These are phyloP conservation scores for Apiosordaria backusii DNA, from an alignment of 495 filamentous ascomycete genomes.

Conservation along the genomic window DNA sequence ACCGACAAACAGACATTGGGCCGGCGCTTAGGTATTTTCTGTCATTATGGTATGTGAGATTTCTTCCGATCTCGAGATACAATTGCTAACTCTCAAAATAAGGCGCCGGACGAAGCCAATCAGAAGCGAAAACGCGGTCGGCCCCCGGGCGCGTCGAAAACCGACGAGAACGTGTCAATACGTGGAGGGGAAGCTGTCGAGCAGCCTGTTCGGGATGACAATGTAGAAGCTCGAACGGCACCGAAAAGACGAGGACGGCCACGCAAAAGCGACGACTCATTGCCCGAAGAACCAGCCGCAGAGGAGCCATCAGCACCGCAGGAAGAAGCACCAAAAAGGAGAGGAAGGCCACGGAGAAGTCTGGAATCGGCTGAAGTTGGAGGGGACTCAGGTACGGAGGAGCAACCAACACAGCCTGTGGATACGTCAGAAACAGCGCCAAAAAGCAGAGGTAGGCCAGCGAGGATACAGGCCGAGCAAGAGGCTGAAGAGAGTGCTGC, in stretches of 20 bases:
- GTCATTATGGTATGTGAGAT: constrained; percentile 25
- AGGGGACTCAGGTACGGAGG: neutral
- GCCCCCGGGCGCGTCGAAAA: constrained; percentile 37
- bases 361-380: neutral
- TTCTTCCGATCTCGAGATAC: neutral
- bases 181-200: constrained; percentile 1
- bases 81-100: constrained; percentile 20
- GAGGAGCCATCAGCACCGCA: neutral
- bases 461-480: neutral
- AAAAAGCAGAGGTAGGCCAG: neutral
- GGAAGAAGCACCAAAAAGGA: constrained; percentile 4
- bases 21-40: constrained; percentile 14
- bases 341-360: neutral
- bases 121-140: constrained; percentile 45
- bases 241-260: constrained; percentile 25
- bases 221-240: neutral
- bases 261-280: constrained; percentile 12
- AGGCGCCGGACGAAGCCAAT: constrained; percentile 33
- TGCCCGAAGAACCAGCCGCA: neutral
- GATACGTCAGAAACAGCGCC: neutral
- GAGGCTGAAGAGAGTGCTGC: neutral
- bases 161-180: constrained; percentile 34
- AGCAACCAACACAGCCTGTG: neutral
- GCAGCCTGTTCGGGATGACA: neutral
- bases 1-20: constrained; percentile 1